Base-by-base conservation (phyloP, 192 early-diverging fungal genomes). In the Coemansia sp. region DNA sequence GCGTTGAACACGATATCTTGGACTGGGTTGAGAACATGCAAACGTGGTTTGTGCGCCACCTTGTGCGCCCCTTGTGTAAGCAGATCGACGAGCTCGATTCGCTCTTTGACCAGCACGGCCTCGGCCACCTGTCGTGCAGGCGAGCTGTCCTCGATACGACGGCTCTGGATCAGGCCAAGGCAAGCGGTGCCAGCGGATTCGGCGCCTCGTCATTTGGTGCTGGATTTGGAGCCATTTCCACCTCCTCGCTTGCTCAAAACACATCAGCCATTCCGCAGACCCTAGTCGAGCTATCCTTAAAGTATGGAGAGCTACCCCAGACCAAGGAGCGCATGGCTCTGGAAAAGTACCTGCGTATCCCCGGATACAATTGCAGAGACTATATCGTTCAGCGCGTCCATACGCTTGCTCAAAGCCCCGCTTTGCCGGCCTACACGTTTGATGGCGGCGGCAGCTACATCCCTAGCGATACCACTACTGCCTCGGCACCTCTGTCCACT, bases 11-110 rank as follows among this genome's bases (percentile, higher is more conserved):
- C n/a, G 75, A 79, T 1, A 70, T 83, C 34, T 43, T 73, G 36
- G 77, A 70, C 27, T 80, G 80, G 77, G 68, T 74, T 15, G 85
- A 86, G 44, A 82, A 80, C 61, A 86, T 83, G 77, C 80, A 74
- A 36, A 54, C 55, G 40, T 86, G 85, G 85, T 82, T 83, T 73
- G 78, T 78, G 29, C 75, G 75, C 41, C 85, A 83, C 55, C 65
- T 86, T 27, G 61, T 86, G 55, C 72, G 70, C 11, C 85, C 85
- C 20, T 66, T 86, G 36, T 60, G 65, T 63, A 74, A 74, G 71
- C 80, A 78, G 65, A 78, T 86, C 42, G 70, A 74, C 42, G 75
- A 79, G 55, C 70, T 86, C 34, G 85, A 86, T 34, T 63, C 49
- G 11, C 62, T 79, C 34, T 77, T 86, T 34, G 67, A 77, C 55